Evolutionary conservation across 192 early-diverging fungal species (phyloP).

Genomic region (Coemansia sp.): DNA sequence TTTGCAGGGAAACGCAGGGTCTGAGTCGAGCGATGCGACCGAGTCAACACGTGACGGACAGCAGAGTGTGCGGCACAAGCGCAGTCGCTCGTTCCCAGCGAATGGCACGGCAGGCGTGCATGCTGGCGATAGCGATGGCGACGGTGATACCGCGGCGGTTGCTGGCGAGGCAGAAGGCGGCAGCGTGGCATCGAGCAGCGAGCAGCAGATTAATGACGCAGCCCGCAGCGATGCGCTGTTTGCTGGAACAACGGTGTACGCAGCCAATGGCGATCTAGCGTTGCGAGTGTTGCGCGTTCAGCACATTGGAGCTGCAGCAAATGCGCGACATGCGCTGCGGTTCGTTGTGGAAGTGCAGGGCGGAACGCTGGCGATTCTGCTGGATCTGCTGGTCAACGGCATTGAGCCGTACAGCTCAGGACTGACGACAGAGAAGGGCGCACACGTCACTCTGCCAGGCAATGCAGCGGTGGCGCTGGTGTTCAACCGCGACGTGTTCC

Average conservation of each 20-base stretch:
- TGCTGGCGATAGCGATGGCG: slow-evolving; percentile 1
- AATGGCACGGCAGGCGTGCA: slow-evolving; percentile 9
- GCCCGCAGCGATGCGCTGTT: slow-evolving; percentile 36
- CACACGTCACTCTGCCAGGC: slow-evolving; percentile 27
- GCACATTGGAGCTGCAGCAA: slow-evolving; percentile 14
- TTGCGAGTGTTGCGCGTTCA: slow-evolving; percentile 48
- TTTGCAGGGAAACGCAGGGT: slow-evolving; percentile 6
- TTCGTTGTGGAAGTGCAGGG: slow-evolving; percentile 63
- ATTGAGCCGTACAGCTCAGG: slow-evolving; percentile 44
- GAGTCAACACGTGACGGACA: background rate
- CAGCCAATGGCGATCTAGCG: slow-evolving; percentile 47
- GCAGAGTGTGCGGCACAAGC: slow-evolving; percentile 39
- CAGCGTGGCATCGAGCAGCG: background rate
- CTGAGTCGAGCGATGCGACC: slow-evolving; percentile 2
- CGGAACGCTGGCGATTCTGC: slow-evolving; percentile 57
- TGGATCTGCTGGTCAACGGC: slow-evolving; percentile 63
- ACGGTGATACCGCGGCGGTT: background rate
- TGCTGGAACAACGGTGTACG: slow-evolving; percentile 41
- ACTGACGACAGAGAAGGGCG: slow-evolving; percentile 54
- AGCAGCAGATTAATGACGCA: slow-evolving; percentile 41
- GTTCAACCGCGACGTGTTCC: slow-evolving; percentile 55
- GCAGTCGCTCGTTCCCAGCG: slow-evolving; percentile 49
- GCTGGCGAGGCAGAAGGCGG: slow-evolving; percentile 3
- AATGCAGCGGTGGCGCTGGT: slow-evolving; percentile 28
- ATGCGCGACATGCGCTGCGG: slow-evolving; percentile 7